phyloP scores from a whole-genome alignment of 1,139 yeast genomes.

The Entelexis paramagnoliae region DNA sequence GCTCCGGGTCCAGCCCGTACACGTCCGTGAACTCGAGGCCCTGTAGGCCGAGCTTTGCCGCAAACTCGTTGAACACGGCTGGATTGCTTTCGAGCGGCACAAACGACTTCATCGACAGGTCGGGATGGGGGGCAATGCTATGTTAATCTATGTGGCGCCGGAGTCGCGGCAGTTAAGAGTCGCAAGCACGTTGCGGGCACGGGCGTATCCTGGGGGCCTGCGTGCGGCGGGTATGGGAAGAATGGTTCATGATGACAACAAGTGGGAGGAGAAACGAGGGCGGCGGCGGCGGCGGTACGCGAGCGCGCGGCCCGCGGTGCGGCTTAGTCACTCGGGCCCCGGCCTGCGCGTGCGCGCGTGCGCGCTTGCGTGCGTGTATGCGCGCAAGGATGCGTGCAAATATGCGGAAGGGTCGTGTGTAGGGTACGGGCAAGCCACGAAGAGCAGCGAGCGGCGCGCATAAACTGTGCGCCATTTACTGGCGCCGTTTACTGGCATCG shows the following conservation, averaged over 20 bases:
- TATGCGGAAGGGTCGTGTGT: too few species aligned
- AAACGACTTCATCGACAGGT: conserved; percentile 29
- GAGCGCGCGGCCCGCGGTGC: neutral
- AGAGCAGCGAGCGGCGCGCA: neutral
- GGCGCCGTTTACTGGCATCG: too few species aligned
- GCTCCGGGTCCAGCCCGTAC: conserved; percentile 70
- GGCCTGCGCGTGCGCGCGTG: neutral
- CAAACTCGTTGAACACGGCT: conserved; percentile 63
- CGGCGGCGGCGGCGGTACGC: neutral
- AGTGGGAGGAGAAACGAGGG: neutral
- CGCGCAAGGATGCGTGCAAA: neutral
- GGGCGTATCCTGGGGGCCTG: neutral
- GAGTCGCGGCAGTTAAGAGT: neutral
- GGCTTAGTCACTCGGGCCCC: neutral
- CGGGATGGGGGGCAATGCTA: too few species aligned
- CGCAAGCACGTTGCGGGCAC: neutral
- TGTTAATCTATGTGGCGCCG: neutral
- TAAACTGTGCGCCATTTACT: too few species aligned
- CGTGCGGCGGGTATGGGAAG: neutral
- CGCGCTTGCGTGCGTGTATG: neutral
- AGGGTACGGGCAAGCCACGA: conserved; percentile 1
- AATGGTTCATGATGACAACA: neutral
- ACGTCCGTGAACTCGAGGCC: conserved; percentile 66
- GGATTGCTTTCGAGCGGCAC: conserved; percentile 92
- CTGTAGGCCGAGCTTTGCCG: conserved; percentile 56